Evolutionary conservation across 306 rosid species (phyloP), one percentile per base, ranked within the genome.

Genomic region (Sophora flavescens): DNA sequence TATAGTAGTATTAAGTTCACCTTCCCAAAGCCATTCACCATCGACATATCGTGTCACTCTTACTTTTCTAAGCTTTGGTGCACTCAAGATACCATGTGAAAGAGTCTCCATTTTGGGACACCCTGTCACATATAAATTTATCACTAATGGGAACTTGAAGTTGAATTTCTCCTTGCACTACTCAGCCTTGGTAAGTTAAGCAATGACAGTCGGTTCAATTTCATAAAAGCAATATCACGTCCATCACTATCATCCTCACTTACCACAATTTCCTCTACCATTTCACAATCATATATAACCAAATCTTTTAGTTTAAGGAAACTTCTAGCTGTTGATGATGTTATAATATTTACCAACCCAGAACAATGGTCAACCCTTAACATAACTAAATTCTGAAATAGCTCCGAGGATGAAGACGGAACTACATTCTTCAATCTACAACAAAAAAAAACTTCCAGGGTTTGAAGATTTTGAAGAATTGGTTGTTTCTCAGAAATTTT

Each of bases 151-250:
- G 35, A 72, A 58, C 8, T 17, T 41, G 51, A 64, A 66, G 35
- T 5, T 12, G 38, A 10, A 44, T 4, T 2, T 18, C 6, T 53
- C 72, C 15, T 9, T 66, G 56, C 54, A 66, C 72, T 15, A 22
- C 7, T 45, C 10, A 44, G 72, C 10, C 72, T 45, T 11, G 6
- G 6, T 22, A 44, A 44, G 5, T 11, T 0, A 0, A 2, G 1
- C 4, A 66, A 8, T 11, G 18, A 2, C 38, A 66, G 12, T 10
- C 4, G 0, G 10, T 66, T 3, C 56, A 66, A 66, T 22, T 63
- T 50, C 53, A 13, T 12, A 18, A 75, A 75, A 13, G 53, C 39
- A 17, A 63, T 14, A 72, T 75, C 72, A n/a, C 42, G 10, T 18
- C 42, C 41, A 33, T 45, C 52, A 17, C 11, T 65, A 0, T 33